These are phyloP conservation scores for Curvularia spicifera DNA, from an alignment of 2,329 filamentous ascomycete species.

Conservation along the genomic window DNA sequence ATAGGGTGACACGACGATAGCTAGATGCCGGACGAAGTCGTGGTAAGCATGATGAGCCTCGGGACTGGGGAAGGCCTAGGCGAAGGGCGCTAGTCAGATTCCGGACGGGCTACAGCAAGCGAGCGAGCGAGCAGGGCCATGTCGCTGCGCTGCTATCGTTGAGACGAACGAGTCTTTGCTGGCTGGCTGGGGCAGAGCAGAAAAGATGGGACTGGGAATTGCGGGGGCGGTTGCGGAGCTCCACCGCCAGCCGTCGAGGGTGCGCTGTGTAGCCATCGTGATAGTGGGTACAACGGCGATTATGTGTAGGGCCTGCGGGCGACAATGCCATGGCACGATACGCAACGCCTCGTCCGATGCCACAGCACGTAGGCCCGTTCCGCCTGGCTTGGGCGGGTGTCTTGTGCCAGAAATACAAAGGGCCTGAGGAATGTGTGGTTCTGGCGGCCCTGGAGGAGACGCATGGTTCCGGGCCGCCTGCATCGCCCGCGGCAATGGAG, in stretches of 20 bases:
- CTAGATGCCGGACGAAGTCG: conserved; percentile 6
- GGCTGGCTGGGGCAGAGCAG: conserved; percentile 4
- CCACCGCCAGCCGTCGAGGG: conserved; percentile 10
- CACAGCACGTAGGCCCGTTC: neutral
- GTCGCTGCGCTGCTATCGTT: conserved; percentile 19
- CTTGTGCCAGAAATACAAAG: neutral
- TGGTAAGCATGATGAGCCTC: conserved; percentile 7
- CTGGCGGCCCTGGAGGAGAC: too few species aligned
- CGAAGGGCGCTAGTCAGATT: conserved; percentile 9
- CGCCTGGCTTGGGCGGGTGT: neutral
- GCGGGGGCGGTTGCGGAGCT: conserved; percentile 3
- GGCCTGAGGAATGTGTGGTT: too few species aligned
- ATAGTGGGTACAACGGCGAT: conserved; percentile 2
- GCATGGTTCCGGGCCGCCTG: neutral
- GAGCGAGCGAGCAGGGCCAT: conserved; percentile 5
- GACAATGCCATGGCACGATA: neutral
- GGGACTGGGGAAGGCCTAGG: conserved; percentile 4
- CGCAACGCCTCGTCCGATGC: neutral
- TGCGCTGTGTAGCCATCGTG: conserved; percentile 21
- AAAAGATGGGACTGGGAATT: conserved; percentile 3
- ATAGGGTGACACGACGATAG: conserved; percentile 22
- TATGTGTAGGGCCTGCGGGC: neutral
- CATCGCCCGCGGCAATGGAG: too few species aligned
- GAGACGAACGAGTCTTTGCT: conserved; percentile 31
- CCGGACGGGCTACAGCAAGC: conserved; percentile 3